Base-by-base conservation (phyloP, 805 yeast species). In the Ogataea trehaloabstinens region DNA sequence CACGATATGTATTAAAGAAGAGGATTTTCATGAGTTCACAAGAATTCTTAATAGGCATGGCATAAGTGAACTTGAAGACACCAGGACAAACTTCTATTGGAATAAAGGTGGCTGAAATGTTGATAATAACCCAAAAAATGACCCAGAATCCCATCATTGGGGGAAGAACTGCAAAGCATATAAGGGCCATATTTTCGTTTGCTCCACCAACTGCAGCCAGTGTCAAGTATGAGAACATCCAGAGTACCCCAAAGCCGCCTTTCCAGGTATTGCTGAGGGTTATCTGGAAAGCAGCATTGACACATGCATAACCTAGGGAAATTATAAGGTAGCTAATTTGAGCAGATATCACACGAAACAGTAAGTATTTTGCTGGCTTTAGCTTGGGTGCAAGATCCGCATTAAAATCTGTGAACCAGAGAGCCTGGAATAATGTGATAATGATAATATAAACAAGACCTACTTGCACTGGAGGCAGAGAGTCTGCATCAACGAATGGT, bases 191-290 rank as follows among this genome's bases (percentile, higher is more conserved):
- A 45, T 81, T 76, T 60, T 85, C 93, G 53, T 80, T 82, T 21
- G 82, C 80, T 31, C 83, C 76, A 42, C 95, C 95, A 24, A 84
- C 82, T 1, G 90, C 86, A 45, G 78, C 64, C 86, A 85, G 80
- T 5, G 86, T 74, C 35, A 85, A 49, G 56, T 66, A 85, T 5
- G 80, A 70, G 24, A 78, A 49, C 76, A 82, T 71, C 95, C 95
- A 86, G 45, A 74, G 75, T 1, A 85, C 80, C 28, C 85, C 71
- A 30, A 30, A 30, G 6, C 33, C 33, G 6, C 33, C 33, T 19
- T 30, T 30, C 33, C 33, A 30, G 8, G 22, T 30, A 6, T 30
- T 17, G 22, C 22, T 30, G 17, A 81, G 74, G 49, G 77, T 74
- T 21, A 82, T 70, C 52, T 82, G 87, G 67, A 78, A 80, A 1